Evolutionary conservation across 2,329 filamentous ascomycete genomes (phyloP).

Genomic region (Aspergillaceae sp.): DNA sequence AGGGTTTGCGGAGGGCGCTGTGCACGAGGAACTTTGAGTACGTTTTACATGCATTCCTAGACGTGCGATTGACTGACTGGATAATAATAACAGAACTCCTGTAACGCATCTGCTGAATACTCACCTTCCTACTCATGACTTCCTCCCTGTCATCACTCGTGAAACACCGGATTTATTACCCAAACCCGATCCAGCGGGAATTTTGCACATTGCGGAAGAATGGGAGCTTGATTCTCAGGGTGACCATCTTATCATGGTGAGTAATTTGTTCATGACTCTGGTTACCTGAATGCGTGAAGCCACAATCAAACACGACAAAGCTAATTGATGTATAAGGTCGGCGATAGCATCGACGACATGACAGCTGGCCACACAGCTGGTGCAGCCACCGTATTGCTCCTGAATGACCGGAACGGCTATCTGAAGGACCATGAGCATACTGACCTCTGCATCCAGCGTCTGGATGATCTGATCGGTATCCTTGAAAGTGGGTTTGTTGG

Average conservation of each 20-base stretch:
- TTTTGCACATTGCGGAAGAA: slow-evolving; percentile 69
- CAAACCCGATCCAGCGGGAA: slow-evolving; percentile 81
- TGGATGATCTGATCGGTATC: slow-evolving; percentile 69
- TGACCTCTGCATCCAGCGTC: slow-evolving; percentile 59
- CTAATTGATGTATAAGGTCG: slow-evolving; percentile 35
- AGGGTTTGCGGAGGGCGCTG: slow-evolving; percentile 65
- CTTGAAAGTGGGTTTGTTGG: slow-evolving; percentile 68
- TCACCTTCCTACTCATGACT: slow-evolving; percentile 59
- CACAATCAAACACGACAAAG: not conserved
- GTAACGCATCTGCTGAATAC: slow-evolving; percentile 50
- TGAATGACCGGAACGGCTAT: slow-evolving; percentile 69
- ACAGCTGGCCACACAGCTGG: slow-evolving; percentile 74
- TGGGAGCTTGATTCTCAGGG: slow-evolving; percentile 57
- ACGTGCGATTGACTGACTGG: not conserved
- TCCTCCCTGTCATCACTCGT: slow-evolving; percentile 73
- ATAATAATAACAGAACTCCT: slow-evolving; percentile 23
- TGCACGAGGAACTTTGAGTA: slow-evolving; percentile 90
- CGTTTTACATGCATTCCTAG: slow-evolving; percentile 10
- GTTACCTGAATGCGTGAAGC: not conserved
- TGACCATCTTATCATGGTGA: slow-evolving; percentile 32
- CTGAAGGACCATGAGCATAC: slow-evolving; percentile 65
- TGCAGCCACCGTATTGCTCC: slow-evolving; percentile 79
- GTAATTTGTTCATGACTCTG: slow-evolving; percentile 1
- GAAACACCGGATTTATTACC: slow-evolving; percentile 59
- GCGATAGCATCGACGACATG: slow-evolving; percentile 87